Base-by-base conservation (phyloP, 1,139 yeast genomes). In the Sugiyamaella novakii region DNA sequence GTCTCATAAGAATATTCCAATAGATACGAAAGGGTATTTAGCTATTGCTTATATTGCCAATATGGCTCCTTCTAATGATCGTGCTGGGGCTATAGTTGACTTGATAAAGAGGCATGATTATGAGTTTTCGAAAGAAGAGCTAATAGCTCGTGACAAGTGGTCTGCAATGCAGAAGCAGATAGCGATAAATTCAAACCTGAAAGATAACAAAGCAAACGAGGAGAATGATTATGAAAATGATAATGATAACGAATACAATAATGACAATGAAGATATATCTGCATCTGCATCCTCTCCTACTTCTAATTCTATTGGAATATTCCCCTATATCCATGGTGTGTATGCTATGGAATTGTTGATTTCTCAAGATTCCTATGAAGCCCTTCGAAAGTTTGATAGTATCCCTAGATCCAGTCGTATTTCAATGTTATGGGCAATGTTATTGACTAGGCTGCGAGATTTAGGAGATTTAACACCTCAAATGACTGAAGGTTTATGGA, bases 21-120 rank as follows among this genome's bases (percentile, higher is more conserved):
- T 66, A 4, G 70, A 66, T 44, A 55, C 65, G 2, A 66, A 66
- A 47, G 70, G 70, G 7, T 55, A 62, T 25, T 48, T 64, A 14
- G 60, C 65, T 1, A 46, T 66, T 18, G 66, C 67, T 2, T 63
- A 59, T 46, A 44, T 56, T 3, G 52, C 60, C 3, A 43, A 40
- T 21, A 37, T 49, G 15, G 22, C 41, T 7, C 39, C 47, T 12
- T 43, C 51, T 21, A 56, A 55, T 1, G 62, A 54, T 5, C 43
- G 56, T 19, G 52, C 60, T 0, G 33, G 45, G 4, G 45, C 52
- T 6, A 52, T 63, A 28, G 47, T 59, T 25, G 47, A 58, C 7
- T 36, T 55, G 8, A 54, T 63, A 5, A 54, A 55, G 31, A 25
- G 35, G 11, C 66, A 62, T 40, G 58, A 56, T 7, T 62, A 61